Base-by-base conservation (phyloP, 1,284 basidiomycete species). In the Naganishia sp. region DNA sequence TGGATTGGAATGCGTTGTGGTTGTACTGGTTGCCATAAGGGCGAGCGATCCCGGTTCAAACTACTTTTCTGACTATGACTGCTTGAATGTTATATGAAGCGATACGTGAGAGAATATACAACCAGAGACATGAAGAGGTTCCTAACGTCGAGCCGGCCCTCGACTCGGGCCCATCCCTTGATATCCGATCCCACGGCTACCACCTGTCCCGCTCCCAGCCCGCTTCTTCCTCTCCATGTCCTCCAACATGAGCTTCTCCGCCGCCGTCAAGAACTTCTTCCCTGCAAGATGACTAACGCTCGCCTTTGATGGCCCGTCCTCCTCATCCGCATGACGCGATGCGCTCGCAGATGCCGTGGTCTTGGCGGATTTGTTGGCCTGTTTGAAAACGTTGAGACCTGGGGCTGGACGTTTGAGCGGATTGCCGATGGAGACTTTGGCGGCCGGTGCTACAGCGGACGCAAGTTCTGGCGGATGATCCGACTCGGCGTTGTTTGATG, bases 201-300 rank as follows among this genome's bases (percentile, higher is more conserved):
- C 57, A 23, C 68, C 64, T 10, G 69, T 66, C 21, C 54, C 63
- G 15, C 63, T 88, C 84, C 88, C 87, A 66, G 82, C 81, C 70
- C 88, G 81, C 75, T 85, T 83, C 78, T 92, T 92, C 72, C 90
- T 83, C 76, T 91, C 90, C 79, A 90, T 88, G 57, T 95, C 92
- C 79, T 94, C 93, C 65, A 87, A 74, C 68, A 94, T 92, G 66
- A 95, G 80, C 68, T 85, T 83, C 79, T 95, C 92, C n/a, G 90
- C 88, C 23, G 89, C 90, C 70, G 87, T 86, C 84, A 92, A 85
- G 54, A 78, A 80, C 43, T 72, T 71, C 35, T 85, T 82, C 41
- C 82, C 77, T 31, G 84, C 84, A 3, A 71, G 63, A 51, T 74
- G 65, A 54, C 54, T 66, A 53, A 54, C 18, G 17, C 32, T 54